Evolutionary conservation across 1,284 basidiomycete genomes (phyloP).

Genomic region (Trametes pubescens): DNA sequence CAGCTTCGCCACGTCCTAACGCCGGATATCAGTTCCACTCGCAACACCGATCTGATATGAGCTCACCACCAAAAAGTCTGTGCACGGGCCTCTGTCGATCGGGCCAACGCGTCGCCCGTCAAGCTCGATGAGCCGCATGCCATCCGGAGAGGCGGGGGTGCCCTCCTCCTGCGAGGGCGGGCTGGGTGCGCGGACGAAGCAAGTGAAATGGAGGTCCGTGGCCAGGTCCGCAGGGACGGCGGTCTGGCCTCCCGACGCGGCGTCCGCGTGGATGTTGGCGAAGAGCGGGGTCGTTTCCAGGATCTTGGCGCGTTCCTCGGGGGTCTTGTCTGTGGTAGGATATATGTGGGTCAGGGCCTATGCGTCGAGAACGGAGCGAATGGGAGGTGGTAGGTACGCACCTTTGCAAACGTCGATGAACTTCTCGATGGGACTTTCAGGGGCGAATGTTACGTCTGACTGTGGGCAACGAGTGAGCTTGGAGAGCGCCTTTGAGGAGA

Average conservation of each 20-base stretch:
- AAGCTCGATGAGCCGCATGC: conserved; percentile 74
- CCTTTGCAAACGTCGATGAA: conserved; percentile 74
- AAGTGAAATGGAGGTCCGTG: conserved; percentile 86
- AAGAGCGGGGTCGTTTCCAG: conserved; percentile 83
- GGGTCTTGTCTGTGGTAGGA: conserved; percentile 60
- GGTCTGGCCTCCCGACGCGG: conserved; percentile 76
- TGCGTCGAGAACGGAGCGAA: background rate
- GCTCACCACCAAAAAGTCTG: conserved; percentile 65
- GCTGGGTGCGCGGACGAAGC: conserved; percentile 77
- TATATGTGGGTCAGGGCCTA: background rate
- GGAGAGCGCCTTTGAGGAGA: conserved; percentile 2
- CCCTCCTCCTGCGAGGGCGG: conserved; percentile 44
- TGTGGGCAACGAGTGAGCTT: conserved; percentile 37
- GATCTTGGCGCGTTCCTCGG: conserved; percentile 75
- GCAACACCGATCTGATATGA: background rate
- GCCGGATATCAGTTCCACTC: background rate
- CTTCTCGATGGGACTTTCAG: conserved; percentile 64
- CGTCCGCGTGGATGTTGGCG: conserved; percentile 74
- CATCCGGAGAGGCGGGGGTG: conserved; percentile 38
- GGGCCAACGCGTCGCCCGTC: conserved; percentile 82
- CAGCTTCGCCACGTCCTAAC: conserved; percentile 73
- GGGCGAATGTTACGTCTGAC: conserved; percentile 64
- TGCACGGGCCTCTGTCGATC: conserved; percentile 77
- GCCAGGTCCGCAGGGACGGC: conserved; percentile 59
- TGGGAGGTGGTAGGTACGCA: conserved; percentile 33